Percentiles rank a stretch among this genome's conserved stretches.
These are phyloP conservation scores for Phytophthora boehmeriae DNA, from an alignment of 352 stramenopile genomes.

Conservation along the genomic window DNA sequence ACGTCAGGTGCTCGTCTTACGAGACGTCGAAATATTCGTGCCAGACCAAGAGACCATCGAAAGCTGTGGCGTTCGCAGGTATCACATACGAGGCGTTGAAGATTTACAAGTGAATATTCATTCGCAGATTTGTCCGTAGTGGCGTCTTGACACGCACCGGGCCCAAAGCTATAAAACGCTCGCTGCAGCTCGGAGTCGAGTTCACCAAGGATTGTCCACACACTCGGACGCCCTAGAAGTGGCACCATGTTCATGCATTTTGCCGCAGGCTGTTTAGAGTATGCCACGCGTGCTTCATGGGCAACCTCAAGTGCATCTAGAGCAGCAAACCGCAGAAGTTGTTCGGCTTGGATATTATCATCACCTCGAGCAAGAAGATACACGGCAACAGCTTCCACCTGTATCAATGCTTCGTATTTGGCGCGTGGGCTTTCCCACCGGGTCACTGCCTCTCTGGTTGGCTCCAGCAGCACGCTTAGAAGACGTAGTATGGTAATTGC, in stretches of 20 bases:
- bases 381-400: constrained; percentile 64
- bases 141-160: neutral
- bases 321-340: constrained; percentile 30
- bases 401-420: constrained; percentile 54
- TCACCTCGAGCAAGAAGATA: constrained; percentile 58
- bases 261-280: constrained; percentile 3
- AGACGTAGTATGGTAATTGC: constrained; percentile 39
- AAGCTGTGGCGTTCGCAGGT: constrained; percentile 42
- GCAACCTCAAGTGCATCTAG: constrained; percentile 45
- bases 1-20: constrained; percentile 54
- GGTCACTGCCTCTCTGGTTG: constrained; percentile 12
- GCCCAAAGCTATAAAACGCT: constrained; percentile 38
- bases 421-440: constrained; percentile 45
- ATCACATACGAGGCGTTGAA: constrained; percentile 19
- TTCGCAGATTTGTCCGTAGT: neutral
- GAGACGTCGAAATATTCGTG: constrained; percentile 50
- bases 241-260: constrained; percentile 15
- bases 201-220: constrained; percentile 29
- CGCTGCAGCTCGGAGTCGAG: constrained; percentile 34
- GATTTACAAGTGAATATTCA: constrained; percentile 3
- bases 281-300: constrained; percentile 14
- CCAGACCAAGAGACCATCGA: constrained; percentile 58
- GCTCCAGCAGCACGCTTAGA: constrained; percentile 40
- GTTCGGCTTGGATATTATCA: constrained; percentile 36
- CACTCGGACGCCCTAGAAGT: constrained; percentile 22